Percentiles rank a stretch among this genome's conserved stretches.
Evolutionary conservation across 2,329 filamentous ascomycete species (phyloP).

Genomic region (Westerdykella aurantiaca): DNA sequence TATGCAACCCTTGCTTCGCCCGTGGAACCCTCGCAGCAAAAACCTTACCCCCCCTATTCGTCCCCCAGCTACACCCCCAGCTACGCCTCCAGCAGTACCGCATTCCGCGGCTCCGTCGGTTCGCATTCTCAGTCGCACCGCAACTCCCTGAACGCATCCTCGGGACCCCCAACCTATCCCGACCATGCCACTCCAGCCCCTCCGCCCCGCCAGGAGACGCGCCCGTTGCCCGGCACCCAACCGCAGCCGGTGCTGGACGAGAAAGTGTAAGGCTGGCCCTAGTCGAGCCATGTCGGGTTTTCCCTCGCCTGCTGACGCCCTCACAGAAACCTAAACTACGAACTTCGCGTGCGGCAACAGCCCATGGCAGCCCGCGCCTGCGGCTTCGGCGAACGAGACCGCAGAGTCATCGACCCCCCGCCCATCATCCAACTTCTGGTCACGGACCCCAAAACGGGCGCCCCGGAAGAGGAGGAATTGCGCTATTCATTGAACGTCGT

Average conservation of each 20-base stretch:
- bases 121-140: constrained; percentile 35
- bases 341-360: constrained; percentile 66
- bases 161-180: constrained; percentile 29
- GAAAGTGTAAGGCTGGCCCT: constrained; percentile 32
- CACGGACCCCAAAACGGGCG: constrained; percentile 50
- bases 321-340: constrained; percentile 38
- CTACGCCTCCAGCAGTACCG: constrained; percentile 35
- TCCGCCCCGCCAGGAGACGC: constrained; percentile 25
- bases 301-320: constrained; percentile 15
- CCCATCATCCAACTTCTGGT: constrained; percentile 72
- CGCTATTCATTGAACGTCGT: constrained; percentile 64
- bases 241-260: constrained; percentile 37
- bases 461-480: constrained; percentile 52
- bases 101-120: constrained; percentile 35
- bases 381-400: constrained; percentile 76
- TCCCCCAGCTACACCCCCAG: constrained; percentile 38
- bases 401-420: constrained; percentile 75
- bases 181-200: constrained; percentile 28
- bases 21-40: constrained; percentile 29
- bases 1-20: constrained; percentile 35
- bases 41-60: constrained; percentile 29
- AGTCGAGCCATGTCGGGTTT: constrained; percentile 2
- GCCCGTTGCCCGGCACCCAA: constrained; percentile 34
- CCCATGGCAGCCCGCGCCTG: constrained; percentile 72
- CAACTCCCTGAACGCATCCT: constrained; percentile 27